Percentiles rank a stretch among this genome's conserved stretches.
These are phyloP conservation scores for Chlamydomonas sphaeroides DNA, from an alignment of 139 green algal species.

Conservation along the genomic window DNA sequence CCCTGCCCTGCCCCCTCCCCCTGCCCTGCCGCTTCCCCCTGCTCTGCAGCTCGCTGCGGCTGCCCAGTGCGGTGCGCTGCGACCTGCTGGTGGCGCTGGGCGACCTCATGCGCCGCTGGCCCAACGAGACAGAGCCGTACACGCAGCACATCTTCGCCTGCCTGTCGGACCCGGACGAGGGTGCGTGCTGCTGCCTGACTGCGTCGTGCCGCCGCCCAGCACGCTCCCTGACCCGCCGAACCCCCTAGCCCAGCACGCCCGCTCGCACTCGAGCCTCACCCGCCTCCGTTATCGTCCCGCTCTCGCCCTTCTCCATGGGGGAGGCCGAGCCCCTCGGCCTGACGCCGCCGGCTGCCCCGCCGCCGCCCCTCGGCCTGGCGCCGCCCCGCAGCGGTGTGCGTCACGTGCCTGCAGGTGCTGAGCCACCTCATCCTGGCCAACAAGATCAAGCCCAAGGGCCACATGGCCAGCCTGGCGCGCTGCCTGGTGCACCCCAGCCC, in stretches of 20 bases:
- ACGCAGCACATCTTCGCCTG: constrained; percentile 86
- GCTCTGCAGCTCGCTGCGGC: constrained; percentile 26
- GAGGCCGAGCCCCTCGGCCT: too few relatives aligned
- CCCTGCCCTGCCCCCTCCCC: too few relatives aligned
- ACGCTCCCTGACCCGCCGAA: too few relatives aligned
- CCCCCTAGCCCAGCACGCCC: too few relatives aligned
- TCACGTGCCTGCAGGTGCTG: constrained; percentile 88
- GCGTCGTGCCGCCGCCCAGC: too few relatives aligned
- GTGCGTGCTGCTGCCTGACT: too few relatives aligned
- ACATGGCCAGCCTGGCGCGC: constrained; percentile 86
- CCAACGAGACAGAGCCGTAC: constrained; percentile 95
- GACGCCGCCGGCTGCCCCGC: too few relatives aligned
- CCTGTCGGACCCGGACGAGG: constrained; percentile 53
- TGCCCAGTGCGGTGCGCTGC: constrained; percentile 50
- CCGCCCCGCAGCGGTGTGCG: constrained; percentile 68
- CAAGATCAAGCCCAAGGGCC: constrained; percentile 95
- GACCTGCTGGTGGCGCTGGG: constrained; percentile 89
- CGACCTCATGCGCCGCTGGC: constrained; percentile 91
- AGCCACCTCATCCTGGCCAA: constrained; percentile 96
- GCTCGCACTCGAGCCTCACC: too few relatives aligned
- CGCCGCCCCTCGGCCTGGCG: too few relatives aligned
- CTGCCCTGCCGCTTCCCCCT: too few relatives aligned
- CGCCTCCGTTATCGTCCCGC: too few relatives aligned
- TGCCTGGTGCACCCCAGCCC: constrained; percentile 64
- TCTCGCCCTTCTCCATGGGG: too few relatives aligned